These are phyloP conservation scores for Mrakia gelida DNA, from an alignment of 768 basidiomycete species.

Conservation along the genomic window DNA sequence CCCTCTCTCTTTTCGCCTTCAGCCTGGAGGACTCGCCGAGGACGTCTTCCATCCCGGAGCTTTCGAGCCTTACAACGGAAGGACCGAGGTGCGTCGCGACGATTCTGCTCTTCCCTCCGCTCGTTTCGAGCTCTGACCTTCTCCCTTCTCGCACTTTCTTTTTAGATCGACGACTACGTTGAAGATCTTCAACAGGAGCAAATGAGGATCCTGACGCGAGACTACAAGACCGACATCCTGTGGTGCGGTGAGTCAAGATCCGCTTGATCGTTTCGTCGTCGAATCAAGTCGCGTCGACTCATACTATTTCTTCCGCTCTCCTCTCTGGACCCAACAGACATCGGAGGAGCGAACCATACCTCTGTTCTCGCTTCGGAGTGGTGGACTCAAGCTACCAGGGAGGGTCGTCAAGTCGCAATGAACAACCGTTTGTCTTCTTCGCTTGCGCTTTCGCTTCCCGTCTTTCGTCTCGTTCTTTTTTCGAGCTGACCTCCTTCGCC, in stretches of 20 bases:
- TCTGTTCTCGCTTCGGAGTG: constrained; percentile 50
- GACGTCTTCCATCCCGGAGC: constrained; percentile 53
- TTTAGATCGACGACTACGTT: constrained; percentile 49
- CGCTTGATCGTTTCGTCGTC: not conserved
- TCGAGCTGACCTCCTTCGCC: not conserved
- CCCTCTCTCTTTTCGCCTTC: too few species aligned
- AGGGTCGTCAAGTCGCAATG: constrained; percentile 52
- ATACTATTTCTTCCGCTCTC: not conserved
- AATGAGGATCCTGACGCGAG: constrained; percentile 52
- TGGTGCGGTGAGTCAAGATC: constrained; percentile 40
- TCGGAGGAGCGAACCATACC: constrained; percentile 49
- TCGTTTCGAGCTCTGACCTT: not conserved
- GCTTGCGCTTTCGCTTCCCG: too few species aligned
- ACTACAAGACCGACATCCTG: constrained; percentile 57
- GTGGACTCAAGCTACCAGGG: constrained; percentile 48
- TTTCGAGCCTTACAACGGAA: constrained; percentile 57
- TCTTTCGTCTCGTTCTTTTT: constrained; percentile 8
- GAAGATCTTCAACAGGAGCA: constrained; percentile 54
- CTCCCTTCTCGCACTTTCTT: too few species aligned
- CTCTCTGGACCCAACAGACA: constrained; percentile 44
- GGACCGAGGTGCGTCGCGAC: constrained; percentile 45
- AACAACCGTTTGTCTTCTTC: constrained; percentile 46
- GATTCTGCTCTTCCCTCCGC: not conserved
- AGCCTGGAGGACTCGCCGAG: constrained; percentile 55
- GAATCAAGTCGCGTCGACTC: too few species aligned